Conservation (phyloP, 2,329 filamentous ascomycete species). For the Fusarium pseudoanthophilum region DNA sequence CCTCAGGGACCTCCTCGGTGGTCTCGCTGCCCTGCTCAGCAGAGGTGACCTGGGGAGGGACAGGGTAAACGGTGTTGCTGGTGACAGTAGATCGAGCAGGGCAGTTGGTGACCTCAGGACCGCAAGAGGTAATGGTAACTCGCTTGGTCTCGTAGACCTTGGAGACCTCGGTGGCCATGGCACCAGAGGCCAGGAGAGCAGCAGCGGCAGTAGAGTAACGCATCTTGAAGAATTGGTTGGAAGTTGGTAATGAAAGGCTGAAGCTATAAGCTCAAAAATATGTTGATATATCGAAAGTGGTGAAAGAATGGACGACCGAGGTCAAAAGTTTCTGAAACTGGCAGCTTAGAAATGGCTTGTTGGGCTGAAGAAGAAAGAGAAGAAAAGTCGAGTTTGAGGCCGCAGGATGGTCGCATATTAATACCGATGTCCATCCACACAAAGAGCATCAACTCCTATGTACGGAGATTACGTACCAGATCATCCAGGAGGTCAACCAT, state of each 20-base stretch:
- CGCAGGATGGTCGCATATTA: slow-evolving; percentile 58
- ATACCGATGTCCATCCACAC: slow-evolving; percentile 50
- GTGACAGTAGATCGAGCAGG: slow-evolving; percentile 40
- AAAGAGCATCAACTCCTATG: slow-evolving; percentile 28
- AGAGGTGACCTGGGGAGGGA: slow-evolving; percentile 25
- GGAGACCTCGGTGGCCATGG: slow-evolving; percentile 50
- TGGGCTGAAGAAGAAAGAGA: slow-evolving; percentile 54
- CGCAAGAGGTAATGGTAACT: slow-evolving; percentile 71
- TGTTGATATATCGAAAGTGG: slow-evolving; percentile 42
- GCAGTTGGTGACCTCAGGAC: slow-evolving; percentile 45
- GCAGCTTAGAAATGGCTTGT: slow-evolving; percentile 56
- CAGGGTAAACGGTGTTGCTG: slow-evolving; percentile 35
- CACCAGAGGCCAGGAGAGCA: slow-evolving; percentile 57
- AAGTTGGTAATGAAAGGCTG: slow-evolving; percentile 40
- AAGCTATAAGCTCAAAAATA: slow-evolving; percentile 44
- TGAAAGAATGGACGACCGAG: slow-evolving; percentile 68
- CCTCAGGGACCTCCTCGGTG: slow-evolving; percentile 38
- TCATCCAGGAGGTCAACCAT: slow-evolving; percentile 26
- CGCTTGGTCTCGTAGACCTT: slow-evolving; percentile 68
- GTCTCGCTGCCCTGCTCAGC: slow-evolving; percentile 51
- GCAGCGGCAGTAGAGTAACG: slow-evolving; percentile 65
- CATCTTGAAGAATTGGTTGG: slow-evolving; percentile 63
- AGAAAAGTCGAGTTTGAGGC: slow-evolving; percentile 33
- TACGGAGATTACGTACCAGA: slow-evolving; percentile 43
- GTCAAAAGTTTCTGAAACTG: slow-evolving; percentile 59